Evolutionary conservation across 2,329 filamentous ascomycete genomes (phyloP).

Genomic region (Bertia moriformis): DNA sequence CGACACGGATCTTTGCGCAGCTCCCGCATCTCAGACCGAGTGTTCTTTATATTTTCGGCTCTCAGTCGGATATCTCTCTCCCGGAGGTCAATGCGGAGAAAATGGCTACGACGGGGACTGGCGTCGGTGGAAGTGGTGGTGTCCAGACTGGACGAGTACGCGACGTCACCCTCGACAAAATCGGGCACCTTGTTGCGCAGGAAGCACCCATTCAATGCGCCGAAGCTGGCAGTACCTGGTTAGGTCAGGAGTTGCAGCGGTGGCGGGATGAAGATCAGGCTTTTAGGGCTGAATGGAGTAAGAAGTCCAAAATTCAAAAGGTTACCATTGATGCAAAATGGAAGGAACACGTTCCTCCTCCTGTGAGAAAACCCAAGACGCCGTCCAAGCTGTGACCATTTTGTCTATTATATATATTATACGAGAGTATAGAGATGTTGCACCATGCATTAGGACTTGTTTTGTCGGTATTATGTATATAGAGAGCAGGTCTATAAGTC

Average conservation of each 20-base stretch:
- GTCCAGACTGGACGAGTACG: constrained; percentile 49
- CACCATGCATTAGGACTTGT: too few relatives aligned
- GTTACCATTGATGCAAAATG: constrained; percentile 38
- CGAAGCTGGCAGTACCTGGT: constrained; percentile 37
- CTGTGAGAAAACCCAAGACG: not conserved
- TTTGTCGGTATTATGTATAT: too few relatives aligned
- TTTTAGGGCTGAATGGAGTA: constrained; percentile 38
- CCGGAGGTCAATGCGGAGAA: constrained; percentile 38
- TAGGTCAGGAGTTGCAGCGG: constrained; percentile 35
- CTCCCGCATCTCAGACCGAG: constrained; percentile 48
- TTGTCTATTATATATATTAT: too few relatives aligned
- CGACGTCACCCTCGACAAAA: constrained; percentile 44
- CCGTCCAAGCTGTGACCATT: not conserved
- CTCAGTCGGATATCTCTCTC: constrained; percentile 36
- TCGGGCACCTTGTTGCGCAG: constrained; percentile 74
- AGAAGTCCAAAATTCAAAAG: constrained; percentile 34
- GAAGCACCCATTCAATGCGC: constrained; percentile 60
- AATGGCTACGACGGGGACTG: constrained; percentile 47
- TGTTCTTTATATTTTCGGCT: constrained; percentile 58
- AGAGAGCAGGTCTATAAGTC: too few relatives aligned
- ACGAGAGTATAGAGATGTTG: too few relatives aligned
- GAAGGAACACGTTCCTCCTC: constrained; percentile 12
- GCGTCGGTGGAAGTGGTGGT: constrained; percentile 54
- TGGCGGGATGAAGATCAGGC: constrained; percentile 42
- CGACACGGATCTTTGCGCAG: constrained; percentile 34